Percentiles rank a stretch among this genome's conserved stretches.
These are phyloP conservation scores for Niebla homalea DNA, from an alignment of 495 filamentous ascomycete genomes.

Conservation along the genomic window DNA sequence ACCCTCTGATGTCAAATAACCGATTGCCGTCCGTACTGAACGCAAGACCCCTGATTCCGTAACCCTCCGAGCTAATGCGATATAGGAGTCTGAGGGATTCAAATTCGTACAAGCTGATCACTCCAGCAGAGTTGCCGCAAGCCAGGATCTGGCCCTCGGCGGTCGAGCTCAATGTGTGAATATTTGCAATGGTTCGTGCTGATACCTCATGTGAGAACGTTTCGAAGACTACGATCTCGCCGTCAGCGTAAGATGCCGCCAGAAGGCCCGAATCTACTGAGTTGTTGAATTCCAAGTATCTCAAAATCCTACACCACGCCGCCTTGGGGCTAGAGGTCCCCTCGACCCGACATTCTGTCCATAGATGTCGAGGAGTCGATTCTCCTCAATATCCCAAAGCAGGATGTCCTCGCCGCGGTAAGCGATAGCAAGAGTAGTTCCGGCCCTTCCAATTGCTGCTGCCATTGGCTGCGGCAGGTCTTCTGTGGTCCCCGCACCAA, in stretches of 20 bases:
- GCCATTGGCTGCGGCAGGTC: slow-evolving; percentile 9
- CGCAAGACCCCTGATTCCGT: slow-evolving; percentile 17
- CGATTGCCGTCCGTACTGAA: slow-evolving; percentile 19
- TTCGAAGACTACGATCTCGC: slow-evolving; percentile 18
- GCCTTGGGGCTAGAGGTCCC: neutral
- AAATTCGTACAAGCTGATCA: slow-evolving; percentile 25
- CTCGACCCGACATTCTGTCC: slow-evolving; percentile 13
- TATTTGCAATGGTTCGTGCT: slow-evolving; percentile 10
- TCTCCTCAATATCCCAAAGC: slow-evolving; percentile 17
- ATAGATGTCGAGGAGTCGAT: slow-evolving; percentile 13
- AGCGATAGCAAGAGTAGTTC: slow-evolving; percentile 18
- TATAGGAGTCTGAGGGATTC: slow-evolving; percentile 23
- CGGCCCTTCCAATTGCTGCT: slow-evolving; percentile 9
- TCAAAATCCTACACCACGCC: neutral
- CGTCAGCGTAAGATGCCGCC: slow-evolving; percentile 21
- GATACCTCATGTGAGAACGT: slow-evolving; percentile 9
- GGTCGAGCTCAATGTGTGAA: slow-evolving; percentile 16
- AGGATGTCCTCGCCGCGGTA: slow-evolving; percentile 19
- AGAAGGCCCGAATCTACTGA: slow-evolving; percentile 16
- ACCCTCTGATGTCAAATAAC: slow-evolving; percentile 23
- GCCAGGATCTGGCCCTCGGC: slow-evolving; percentile 23
- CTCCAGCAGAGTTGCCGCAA: slow-evolving; percentile 16
- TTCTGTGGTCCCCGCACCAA: slow-evolving; percentile 8
- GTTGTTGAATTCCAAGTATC: slow-evolving; percentile 22
- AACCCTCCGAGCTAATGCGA: slow-evolving; percentile 16